Percentiles rank a stretch among this genome's conserved stretches.
Conservation (phyloP, 2,329 filamentous ascomycete genomes). For the Orbilia brochopaga region DNA sequence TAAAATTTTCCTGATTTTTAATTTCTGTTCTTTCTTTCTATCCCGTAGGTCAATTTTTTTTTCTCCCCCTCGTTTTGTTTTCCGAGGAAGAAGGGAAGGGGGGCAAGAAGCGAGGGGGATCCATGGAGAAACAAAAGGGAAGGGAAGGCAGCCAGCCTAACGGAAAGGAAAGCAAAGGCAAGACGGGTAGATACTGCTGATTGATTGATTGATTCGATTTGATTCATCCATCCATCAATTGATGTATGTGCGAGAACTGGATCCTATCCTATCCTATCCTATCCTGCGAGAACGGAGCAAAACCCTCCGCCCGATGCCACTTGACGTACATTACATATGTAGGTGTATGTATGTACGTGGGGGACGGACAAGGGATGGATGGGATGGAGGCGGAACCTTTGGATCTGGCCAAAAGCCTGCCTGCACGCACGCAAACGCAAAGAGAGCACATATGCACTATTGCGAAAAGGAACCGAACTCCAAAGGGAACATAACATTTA, state of each 20-base stretch:
- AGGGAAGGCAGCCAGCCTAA: conserved; percentile 10
- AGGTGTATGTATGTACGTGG: background rate
- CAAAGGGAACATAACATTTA: background rate
- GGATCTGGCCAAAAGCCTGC: background rate
- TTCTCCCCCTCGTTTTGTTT: too few relatives aligned
- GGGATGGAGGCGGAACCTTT: background rate
- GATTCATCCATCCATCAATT: too few relatives aligned
- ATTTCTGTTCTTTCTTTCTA: too few relatives aligned
- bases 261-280: too few relatives aligned
- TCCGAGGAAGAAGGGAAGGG: background rate
- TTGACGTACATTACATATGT: background rate
- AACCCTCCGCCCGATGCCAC: background rate
- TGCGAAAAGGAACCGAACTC: background rate
- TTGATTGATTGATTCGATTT: conserved; percentile 7
- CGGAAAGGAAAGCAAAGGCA: conserved; percentile 4
- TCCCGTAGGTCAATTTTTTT: too few relatives aligned
- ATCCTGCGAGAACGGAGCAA: background rate
- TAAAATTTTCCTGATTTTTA: too few relatives aligned
- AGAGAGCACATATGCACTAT: background rate
- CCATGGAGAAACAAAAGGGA: too few relatives aligned
- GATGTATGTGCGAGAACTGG: too few relatives aligned
- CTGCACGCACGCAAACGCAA: too few relatives aligned
- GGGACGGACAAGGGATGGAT: background rate
- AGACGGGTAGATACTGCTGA: conserved; percentile 8
- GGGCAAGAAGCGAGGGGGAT: too few relatives aligned